phyloP scores from a whole-genome alignment of 495 filamentous ascomycete species.

The Margaritispora aquatica region DNA sequence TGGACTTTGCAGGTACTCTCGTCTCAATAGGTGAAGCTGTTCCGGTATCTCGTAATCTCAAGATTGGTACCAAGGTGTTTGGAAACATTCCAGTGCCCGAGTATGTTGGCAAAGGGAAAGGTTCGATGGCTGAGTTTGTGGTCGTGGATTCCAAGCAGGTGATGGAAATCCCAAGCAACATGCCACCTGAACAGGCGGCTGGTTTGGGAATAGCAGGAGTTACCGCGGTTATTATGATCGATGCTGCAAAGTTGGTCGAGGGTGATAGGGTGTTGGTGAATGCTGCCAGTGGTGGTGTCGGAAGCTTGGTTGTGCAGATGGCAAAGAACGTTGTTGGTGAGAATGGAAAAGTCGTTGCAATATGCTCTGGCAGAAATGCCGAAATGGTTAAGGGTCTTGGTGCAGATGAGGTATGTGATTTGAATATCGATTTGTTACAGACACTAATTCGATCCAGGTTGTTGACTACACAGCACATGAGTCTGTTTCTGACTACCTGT shows the following conservation, averaged over 20 bases:
- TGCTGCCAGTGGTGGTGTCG: slow-evolving; percentile 37
- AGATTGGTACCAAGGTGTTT: slow-evolving; percentile 26
- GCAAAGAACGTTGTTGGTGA: slow-evolving; percentile 26
- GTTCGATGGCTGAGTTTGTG: slow-evolving; percentile 31
- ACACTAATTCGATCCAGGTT: background rate
- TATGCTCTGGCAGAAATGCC: background rate
- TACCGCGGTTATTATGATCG: slow-evolving; percentile 28
- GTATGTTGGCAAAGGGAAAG: slow-evolving; percentile 24
- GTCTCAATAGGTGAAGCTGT: background rate
- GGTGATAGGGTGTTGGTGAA: slow-evolving; percentile 32
- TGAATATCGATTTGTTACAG: background rate
- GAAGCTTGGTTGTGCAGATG: slow-evolving; percentile 34
- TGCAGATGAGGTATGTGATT: slow-evolving; percentile 1
- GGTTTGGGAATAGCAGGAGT: slow-evolving; percentile 29
- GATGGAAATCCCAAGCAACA: slow-evolving; percentile 20
- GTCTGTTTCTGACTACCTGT: background rate
- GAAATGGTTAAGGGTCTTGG: background rate
- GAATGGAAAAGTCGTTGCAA: slow-evolving; percentile 1
- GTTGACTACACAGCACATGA: background rate
- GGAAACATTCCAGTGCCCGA: slow-evolving; percentile 27
- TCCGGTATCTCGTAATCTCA: slow-evolving; percentile 9
- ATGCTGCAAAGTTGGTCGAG: slow-evolving; percentile 16
- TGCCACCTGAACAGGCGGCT: slow-evolving; percentile 22
- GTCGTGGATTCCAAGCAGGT: slow-evolving; percentile 24
- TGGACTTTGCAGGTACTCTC: slow-evolving; percentile 36